Evolutionary conservation across 2,329 filamentous ascomycete genomes (phyloP), one percentile per base, ranked within the genome.

Genomic region (Pleoardoris graminearum): DNA sequence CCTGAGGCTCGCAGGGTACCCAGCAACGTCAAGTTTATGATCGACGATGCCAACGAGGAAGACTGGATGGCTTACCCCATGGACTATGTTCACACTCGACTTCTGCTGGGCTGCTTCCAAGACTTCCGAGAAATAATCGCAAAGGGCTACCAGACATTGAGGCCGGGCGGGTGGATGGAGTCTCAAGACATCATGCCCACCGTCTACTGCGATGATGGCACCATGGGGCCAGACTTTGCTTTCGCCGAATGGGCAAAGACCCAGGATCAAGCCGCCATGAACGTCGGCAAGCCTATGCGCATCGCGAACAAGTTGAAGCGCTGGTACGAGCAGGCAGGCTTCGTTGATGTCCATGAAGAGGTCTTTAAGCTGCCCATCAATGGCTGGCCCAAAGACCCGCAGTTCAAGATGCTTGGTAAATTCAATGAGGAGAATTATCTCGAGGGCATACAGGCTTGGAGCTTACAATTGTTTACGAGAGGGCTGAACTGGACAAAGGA

Each of bases 21-120:
- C 0, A 81, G 82, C 16, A 92, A 92, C 57, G 86, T 91, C 12
- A 82, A 85, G 56, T 92, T 92, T 59, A 84, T 85, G 54, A 81
- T 92, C 39, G 87, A 91, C 65, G 88, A 91, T 65, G 79, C 80
- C 45, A 83, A 85, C 63, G 75, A 79, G 1, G 76, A 58, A 8
- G 80, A 87, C 50, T 85, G 84, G 83, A 74, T 82, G 73, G 66
- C 83, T 73, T 73, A 77, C 4, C 62, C 73, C 58, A 79, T 86
- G 61, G 84, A 87, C 68, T 81, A 81, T 53, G 79, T 88, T 51
- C 85, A 86, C 68, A 78, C 82, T 2, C 78, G 82, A 38, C 75
- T 83, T 60, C 77, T 88, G 71, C 75, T 77, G 2, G 85, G 85
- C 17, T 78, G 79, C 42, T 80, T 87, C 56, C 69, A 75, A 1